Evolutionary conservation across 768 basidiomycete species (phyloP).

Genomic region (Rhodocollybia butyracea): DNA sequence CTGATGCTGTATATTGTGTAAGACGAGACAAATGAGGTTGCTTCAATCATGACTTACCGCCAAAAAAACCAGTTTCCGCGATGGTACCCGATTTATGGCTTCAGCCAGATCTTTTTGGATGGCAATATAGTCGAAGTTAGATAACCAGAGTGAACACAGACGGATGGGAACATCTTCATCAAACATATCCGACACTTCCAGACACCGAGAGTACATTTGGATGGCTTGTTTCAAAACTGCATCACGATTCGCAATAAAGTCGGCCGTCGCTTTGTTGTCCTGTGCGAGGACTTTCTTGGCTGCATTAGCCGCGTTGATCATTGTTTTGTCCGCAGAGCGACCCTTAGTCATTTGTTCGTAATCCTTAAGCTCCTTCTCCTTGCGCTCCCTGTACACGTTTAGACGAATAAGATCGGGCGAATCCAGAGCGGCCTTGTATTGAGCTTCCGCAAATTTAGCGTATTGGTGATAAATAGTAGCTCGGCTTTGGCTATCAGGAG

Average conservation of each 20-base stretch:
- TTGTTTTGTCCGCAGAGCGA: slow-evolving; percentile 13
- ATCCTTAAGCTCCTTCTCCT: slow-evolving; percentile 60
- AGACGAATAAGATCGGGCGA: slow-evolving; percentile 69
- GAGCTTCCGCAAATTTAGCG: slow-evolving; percentile 86
- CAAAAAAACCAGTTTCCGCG: slow-evolving; percentile 87
- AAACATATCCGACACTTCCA: slow-evolving; percentile 64
- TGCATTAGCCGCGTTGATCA: slow-evolving; percentile 35
- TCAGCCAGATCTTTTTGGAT: slow-evolving; percentile 39
- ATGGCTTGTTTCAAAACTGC: slow-evolving; percentile 73
- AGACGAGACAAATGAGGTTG: background rate
- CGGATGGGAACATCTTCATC: slow-evolving; percentile 80
- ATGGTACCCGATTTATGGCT: slow-evolving; percentile 64
- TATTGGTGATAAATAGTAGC: slow-evolving; percentile 75
- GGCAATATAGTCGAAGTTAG: slow-evolving; percentile 65
- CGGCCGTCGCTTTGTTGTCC: slow-evolving; percentile 45
- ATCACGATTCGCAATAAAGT: slow-evolving; percentile 42
- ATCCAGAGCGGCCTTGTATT: slow-evolving; percentile 68
- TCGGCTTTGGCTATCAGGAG: slow-evolving; percentile 24
- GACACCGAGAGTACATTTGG: slow-evolving; percentile 80
- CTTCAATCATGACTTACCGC: slow-evolving; percentile 37
- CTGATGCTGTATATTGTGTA: slow-evolving; percentile 55
- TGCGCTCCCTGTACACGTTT: slow-evolving; percentile 71
- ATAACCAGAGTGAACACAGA: slow-evolving; percentile 89
- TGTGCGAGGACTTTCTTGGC: slow-evolving; percentile 49
- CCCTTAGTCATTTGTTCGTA: slow-evolving; percentile 33